phyloP scores from a whole-genome alignment of 257 asterid genomes.

The Cordia subcordata region DNA sequence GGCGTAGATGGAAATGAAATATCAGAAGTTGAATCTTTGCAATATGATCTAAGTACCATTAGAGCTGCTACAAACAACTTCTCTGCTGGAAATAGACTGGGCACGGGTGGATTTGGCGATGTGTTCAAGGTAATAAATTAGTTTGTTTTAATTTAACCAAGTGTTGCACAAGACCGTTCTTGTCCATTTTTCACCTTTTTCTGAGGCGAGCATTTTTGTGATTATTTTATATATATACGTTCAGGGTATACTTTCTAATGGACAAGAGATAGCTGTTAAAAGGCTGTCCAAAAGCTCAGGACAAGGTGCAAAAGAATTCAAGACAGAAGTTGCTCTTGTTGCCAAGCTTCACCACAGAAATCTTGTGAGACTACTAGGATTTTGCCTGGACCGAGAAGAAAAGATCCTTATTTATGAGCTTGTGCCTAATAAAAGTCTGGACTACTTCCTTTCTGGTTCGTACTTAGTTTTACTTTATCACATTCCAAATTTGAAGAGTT shows the following conservation, averaged over 20 bases:
- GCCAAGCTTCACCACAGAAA: constrained; percentile 24
- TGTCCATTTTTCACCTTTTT: not conserved
- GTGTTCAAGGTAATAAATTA: constrained; percentile 8
- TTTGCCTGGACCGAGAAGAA: constrained; percentile 14
- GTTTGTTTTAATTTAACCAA: not conserved
- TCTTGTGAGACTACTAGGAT: constrained; percentile 19
- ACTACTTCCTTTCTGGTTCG: constrained; percentile 14
- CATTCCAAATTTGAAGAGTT: not conserved
- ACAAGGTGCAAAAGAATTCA: constrained; percentile 17
- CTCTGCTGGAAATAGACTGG: constrained; percentile 1
- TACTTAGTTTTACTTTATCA: not conserved
- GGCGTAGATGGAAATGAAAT: not conserved
- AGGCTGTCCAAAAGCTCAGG: not conserved
- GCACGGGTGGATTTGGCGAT: constrained; percentile 12
- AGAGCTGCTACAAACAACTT: constrained; percentile 17
- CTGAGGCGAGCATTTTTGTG: not conserved
- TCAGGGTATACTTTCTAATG: constrained; percentile 4
- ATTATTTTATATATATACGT: not conserved
- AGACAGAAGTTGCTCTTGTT: constrained; percentile 16
- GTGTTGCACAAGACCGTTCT: not conserved
- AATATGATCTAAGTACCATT: constrained; percentile 6
- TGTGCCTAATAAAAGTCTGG: constrained; percentile 18
- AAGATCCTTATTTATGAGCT: constrained; percentile 12
- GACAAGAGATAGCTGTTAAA: constrained; percentile 3
- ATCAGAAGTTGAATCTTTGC: not conserved